Conservation (phyloP, 2,329 filamentous ascomycete genomes). For the Talaromyces pinophilus region DNA sequence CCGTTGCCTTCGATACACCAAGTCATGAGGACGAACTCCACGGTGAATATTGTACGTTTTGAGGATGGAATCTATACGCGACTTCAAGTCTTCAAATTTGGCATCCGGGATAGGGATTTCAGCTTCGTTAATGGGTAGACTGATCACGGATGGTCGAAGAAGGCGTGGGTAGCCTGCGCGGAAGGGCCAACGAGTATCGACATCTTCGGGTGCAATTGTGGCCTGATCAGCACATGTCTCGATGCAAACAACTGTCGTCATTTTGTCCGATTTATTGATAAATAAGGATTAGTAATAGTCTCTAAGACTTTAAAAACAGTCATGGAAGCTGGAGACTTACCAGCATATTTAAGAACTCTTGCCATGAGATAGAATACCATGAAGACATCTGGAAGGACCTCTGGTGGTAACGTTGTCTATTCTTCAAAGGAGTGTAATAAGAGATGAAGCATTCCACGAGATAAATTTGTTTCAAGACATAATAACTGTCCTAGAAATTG, state of each 20-base stretch:
- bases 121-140: not conserved
- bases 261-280: not conserved
- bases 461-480: not conserved
- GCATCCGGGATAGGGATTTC: not conserved
- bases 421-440: not conserved
- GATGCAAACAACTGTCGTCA: not conserved
- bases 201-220: not conserved
- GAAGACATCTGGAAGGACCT: not conserved
- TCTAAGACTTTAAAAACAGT: not conserved
- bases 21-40: not conserved
- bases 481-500: not conserved
- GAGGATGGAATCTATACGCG: not conserved
- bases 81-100: not conserved
- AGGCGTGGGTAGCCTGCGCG: not conserved
- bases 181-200: constrained; percentile 3
- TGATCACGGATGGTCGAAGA: not conserved
- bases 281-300: not conserved
- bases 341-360: not conserved
- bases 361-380: not conserved
- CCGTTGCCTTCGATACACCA: not conserved
- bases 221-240: not conserved
- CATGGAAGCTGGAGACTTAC: not conserved
- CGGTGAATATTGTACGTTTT: not conserved
- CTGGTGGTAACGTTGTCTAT: not conserved
- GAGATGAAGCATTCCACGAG: not conserved